Percentiles rank a stretch among this genome's conserved stretches.
phyloP scores from a whole-genome alignment of 179 eudicot genomes.

The Silene vulgaris region DNA sequence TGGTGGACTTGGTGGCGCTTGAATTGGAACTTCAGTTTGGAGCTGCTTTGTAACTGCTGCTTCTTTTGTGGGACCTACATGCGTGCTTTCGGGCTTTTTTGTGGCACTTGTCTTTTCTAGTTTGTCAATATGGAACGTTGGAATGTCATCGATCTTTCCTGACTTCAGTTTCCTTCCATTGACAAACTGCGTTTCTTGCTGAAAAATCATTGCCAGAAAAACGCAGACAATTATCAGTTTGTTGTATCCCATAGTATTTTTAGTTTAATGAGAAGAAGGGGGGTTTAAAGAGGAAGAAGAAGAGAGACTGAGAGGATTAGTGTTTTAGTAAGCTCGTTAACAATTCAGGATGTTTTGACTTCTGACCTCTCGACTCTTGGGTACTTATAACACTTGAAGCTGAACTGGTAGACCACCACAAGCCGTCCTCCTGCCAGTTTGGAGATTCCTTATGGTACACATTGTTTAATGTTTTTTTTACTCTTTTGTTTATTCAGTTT shows the following conservation, averaged over 20 bases:
- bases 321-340: constrained; percentile 21
- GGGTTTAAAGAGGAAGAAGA: constrained; percentile 11
- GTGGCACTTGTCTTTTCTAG: constrained; percentile 16
- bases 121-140: constrained; percentile 22
- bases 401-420: constrained; percentile 11
- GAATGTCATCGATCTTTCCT: constrained; percentile 20
- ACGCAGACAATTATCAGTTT: constrained; percentile 30
- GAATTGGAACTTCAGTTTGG: constrained; percentile 23
- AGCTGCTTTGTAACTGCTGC: constrained; percentile 20
- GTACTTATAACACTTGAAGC: constrained; percentile 43
- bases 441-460: constrained; percentile 26
- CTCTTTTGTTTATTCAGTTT: neutral
- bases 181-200: constrained; percentile 21
- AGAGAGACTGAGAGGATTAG: constrained; percentile 17
- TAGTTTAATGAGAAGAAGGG: neutral
- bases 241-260: constrained; percentile 31
- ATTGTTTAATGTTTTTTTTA: neutral
- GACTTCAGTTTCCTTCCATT: constrained; percentile 36
- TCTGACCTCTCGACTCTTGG: constrained; percentile 18
- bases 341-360: constrained; percentile 17
- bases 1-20: constrained; percentile 21
- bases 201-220: constrained; percentile 28
- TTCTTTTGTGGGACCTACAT: constrained; percentile 14
- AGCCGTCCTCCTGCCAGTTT: constrained; percentile 20
- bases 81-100: constrained; percentile 12